Percentiles rank a stretch among this genome's conserved stretches.
phyloP scores from a whole-genome alignment of 192 early-diverging fungal genomes.

The Coemansia asiatica region DNA sequence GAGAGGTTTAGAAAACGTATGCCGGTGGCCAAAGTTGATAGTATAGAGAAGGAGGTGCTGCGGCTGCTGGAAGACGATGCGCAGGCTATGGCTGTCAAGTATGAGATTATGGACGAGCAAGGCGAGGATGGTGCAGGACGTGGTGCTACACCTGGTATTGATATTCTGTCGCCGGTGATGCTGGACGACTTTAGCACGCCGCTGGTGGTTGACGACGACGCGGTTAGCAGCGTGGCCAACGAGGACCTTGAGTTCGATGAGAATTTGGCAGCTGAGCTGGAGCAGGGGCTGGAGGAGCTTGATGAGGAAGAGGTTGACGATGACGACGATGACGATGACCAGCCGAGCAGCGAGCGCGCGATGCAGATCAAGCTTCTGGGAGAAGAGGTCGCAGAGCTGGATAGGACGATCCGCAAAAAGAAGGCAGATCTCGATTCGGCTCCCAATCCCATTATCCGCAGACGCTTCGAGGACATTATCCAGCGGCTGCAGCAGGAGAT shows the following conservation, averaged over 20 bases:
- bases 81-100: constrained; percentile 42
- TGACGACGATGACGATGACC: constrained; percentile 26
- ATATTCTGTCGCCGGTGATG: constrained; percentile 45
- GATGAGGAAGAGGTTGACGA: constrained; percentile 36
- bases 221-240: constrained; percentile 42
- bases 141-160: constrained; percentile 37
- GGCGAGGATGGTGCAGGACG: constrained; percentile 20
- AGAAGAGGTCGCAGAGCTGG: constrained; percentile 46
- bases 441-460: constrained; percentile 44
- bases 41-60: constrained; percentile 39
- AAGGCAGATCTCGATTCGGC: constrained; percentile 44
- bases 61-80: constrained; percentile 42
- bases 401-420: constrained; percentile 39
- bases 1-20: constrained; percentile 34
- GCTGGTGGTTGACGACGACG: constrained; percentile 37
- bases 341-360: constrained; percentile 39
- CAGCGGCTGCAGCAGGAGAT: constrained; percentile 38
- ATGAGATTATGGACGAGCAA: constrained; percentile 32
- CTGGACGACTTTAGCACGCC: constrained; percentile 44
- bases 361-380: constrained; percentile 42
- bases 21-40: constrained; percentile 24
- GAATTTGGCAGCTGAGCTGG: constrained; percentile 42
- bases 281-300: constrained; percentile 33
- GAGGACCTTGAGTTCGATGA: constrained; percentile 50
- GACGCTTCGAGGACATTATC: constrained; percentile 47